These are phyloP conservation scores for Taphrina confusa DNA, from an alignment of 1,139 yeast genomes.

Conservation along the genomic window DNA sequence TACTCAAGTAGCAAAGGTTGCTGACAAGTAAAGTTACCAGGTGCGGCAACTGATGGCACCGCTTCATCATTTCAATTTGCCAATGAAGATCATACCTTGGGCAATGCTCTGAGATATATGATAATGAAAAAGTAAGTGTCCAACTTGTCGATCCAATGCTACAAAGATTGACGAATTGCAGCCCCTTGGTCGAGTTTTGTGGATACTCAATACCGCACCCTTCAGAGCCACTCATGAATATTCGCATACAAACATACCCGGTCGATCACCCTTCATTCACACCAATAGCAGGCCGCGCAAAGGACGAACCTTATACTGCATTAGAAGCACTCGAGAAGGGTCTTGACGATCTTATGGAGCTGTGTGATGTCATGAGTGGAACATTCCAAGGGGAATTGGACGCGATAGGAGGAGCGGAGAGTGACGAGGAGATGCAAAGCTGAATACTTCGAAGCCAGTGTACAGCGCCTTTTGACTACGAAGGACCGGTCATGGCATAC, in stretches of 20 bases:
- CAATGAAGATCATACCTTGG: slow-evolving; percentile 94
- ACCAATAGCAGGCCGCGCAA: not conserved
- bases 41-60: slow-evolving; percentile 91
- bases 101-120: slow-evolving; percentile 87
- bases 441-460: not conserved
- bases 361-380: slow-evolving; percentile 81
- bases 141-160: not conserved
- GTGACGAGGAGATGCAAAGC: slow-evolving; percentile 6
- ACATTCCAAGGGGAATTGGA: slow-evolving; percentile 51
- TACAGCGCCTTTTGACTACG: not conserved
- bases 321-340: slow-evolving; percentile 93
- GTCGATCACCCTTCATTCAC: not conserved
- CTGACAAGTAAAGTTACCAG: slow-evolving; percentile 58
- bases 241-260: slow-evolving; percentile 93
- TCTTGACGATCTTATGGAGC: slow-evolving; percentile 74
- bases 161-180: slow-evolving; percentile 32
- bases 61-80: slow-evolving; percentile 91
- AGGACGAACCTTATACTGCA: slow-evolving; percentile 64
- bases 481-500: slow-evolving; percentile 43
- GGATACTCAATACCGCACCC: slow-evolving; percentile 99
- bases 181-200: slow-evolving; percentile 94
- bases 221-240: slow-evolving; percentile 82
- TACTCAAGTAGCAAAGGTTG: not conserved
- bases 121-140: slow-evolving; percentile 75
- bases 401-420: slow-evolving; percentile 10